Base-by-base conservation (phyloP, 2,329 filamentous ascomycete genomes). In the Fusarium bactridioides region DNA sequence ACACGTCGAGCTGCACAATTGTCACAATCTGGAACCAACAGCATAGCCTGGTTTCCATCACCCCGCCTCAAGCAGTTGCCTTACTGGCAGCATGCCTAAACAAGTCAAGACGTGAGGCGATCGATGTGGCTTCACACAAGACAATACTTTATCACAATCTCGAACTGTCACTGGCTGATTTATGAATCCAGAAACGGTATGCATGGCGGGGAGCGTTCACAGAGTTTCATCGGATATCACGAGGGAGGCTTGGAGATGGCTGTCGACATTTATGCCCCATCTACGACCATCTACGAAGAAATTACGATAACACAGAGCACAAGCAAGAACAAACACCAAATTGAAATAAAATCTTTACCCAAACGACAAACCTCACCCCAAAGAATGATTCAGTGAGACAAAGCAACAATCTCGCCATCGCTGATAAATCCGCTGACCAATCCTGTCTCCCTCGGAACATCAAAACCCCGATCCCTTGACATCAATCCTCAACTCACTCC, bases 381-480 rank as follows among this genome's bases (percentile, higher is more conserved):
- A 7, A 33, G 16, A 33, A 19, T 2, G n/a, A 18, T 18, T 7
- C 2, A 21, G 18, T 12, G 44, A 44, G 7, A 25, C 25, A 37
- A 38, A 47, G 23, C 12, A 57, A 53, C 12, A 19, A 37, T 41
- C 35, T 25, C 23, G n/a, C 19, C 60, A 48, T 57, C 50, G 50
- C 63, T 66, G 63, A 66, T 66, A 31, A 66, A 51, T 60, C 61
- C 11, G 64, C 45, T 66, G 51, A 66, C 50, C 66, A 66, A 66
- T 60, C 18, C 11, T 19, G 1, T 15, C 12, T 15, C 4, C 1
- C 6, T 7, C 59, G 59, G 67, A 69, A 50, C 41, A 69, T 69
- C 47, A 50, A 69, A 69, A 53, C 35, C 18, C 67, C 65, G 59
- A 54, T 35, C n/a, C 41, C 44, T 64, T 69, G 53, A 69, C 67